Percentiles rank a stretch among this genome's conserved stretches.
Conservation (phyloP, 1,284 basidiomycete genomes). For the Cerrena zonata region DNA sequence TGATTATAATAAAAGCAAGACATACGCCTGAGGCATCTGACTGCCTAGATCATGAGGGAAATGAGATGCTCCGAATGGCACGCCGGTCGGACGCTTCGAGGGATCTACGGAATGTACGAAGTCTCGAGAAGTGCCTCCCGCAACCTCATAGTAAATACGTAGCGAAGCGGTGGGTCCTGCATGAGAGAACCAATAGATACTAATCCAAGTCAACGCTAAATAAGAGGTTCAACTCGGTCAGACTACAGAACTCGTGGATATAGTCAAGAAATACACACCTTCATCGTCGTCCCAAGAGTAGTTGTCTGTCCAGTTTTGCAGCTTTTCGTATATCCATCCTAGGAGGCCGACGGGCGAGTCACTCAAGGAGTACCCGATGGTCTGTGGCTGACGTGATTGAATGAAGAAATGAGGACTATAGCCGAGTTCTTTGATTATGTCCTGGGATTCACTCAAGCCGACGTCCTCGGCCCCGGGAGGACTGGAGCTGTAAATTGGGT, state of each 20-base stretch:
- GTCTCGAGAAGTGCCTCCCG: not conserved
- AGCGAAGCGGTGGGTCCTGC: slow-evolving; percentile 32
- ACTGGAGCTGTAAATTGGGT: slow-evolving; percentile 16
- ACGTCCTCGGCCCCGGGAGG: slow-evolving; percentile 18
- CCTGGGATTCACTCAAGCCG: too few species aligned
- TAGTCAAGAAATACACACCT: slow-evolving; percentile 7
- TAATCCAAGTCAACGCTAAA: slow-evolving; percentile 36
- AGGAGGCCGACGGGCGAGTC: slow-evolving; percentile 57
- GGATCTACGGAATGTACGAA: not conserved
- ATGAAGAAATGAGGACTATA: not conserved
- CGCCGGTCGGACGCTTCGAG: not conserved
- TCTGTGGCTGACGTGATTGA: slow-evolving; percentile 21
- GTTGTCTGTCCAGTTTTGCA: slow-evolving; percentile 44
- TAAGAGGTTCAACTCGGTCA: not conserved
- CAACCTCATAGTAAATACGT: slow-evolving; percentile 34
- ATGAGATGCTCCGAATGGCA: not conserved
- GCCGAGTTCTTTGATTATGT: slow-evolving; percentile 6
- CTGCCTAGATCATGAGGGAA: slow-evolving; percentile 6
- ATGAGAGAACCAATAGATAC: slow-evolving; percentile 35
- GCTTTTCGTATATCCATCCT: slow-evolving; percentile 59
- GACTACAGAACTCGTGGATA: not conserved
- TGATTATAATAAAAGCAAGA: not conserved
- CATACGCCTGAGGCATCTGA: not conserved
- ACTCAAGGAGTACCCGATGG: slow-evolving; percentile 39
- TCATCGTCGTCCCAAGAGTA: slow-evolving; percentile 52